Percentiles rank a stretch among this genome's conserved stretches.
These are phyloP conservation scores for Sugiyamaella paludigena DNA, from an alignment of 1,139 yeast species.

Conservation along the genomic window DNA sequence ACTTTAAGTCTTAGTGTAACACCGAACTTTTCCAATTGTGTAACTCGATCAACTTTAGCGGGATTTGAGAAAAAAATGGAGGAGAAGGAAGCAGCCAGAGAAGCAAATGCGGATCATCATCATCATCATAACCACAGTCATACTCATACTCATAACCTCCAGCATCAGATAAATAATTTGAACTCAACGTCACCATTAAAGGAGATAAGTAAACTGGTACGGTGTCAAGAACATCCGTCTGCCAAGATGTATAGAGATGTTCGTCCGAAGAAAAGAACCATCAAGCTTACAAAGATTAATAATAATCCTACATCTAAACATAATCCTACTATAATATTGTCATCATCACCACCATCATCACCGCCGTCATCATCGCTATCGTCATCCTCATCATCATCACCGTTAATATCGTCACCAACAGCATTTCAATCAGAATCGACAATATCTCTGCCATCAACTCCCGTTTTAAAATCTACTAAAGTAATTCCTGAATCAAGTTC, in stretches of 20 bases:
- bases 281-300: conserved; percentile 9
- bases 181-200: conserved; percentile 5
- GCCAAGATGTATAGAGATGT: conserved; percentile 11
- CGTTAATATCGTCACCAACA: background rate
- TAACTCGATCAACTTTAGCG: conserved; percentile 12
- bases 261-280: conserved; percentile 14
- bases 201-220: conserved; percentile 2
- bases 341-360: no score
- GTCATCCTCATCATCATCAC: no score
- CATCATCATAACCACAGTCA: conserved; percentile 1
- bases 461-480: background rate
- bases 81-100: conserved; percentile 1
- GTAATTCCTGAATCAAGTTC: conserved; percentile 4
- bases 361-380: background rate
- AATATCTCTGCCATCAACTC: conserved; percentile 1
- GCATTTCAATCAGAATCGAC: background rate
- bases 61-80: conserved; percentile 3
- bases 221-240: conserved; percentile 1
- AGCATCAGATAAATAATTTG: background rate
- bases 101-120: background rate
- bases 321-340: no score
- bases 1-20: conserved; percentile 7
- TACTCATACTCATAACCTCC: background rate
- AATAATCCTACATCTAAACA: no score
- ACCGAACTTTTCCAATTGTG: conserved; percentile 6